Conservation (phyloP, 176 grass and related monocot genomes). For the Avena insularis region DNA sequence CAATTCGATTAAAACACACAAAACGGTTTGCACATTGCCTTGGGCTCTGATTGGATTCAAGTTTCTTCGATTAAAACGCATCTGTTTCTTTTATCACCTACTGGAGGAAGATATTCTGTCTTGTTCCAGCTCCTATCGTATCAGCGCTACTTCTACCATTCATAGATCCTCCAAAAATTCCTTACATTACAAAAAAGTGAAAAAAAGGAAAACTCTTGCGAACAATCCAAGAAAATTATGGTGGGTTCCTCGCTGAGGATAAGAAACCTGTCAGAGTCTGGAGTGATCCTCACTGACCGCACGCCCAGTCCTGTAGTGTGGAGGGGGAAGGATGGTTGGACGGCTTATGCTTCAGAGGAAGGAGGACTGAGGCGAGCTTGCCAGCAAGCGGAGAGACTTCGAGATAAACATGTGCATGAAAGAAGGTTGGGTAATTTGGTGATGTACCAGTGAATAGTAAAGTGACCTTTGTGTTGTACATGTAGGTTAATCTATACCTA, state of each 20-base stretch:
- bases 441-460: too few relatives aligned
- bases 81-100: not conserved
- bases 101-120: not conserved
- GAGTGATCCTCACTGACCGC: not conserved
- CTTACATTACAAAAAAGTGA: not conserved
- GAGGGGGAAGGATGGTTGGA: not conserved
- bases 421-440: too few relatives aligned
- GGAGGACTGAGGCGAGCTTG: not conserved
- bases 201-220: not conserved
- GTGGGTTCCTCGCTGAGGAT: not conserved
- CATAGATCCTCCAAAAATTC: not conserved
- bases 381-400: not conserved
- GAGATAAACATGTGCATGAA: too few relatives aligned
- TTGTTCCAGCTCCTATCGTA: not conserved
- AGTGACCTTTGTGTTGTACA: too few relatives aligned
- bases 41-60: not conserved
- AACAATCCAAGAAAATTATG: not conserved
- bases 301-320: not conserved
- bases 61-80: not conserved
- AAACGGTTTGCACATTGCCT: not conserved
- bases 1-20: not conserved
- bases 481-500: too few relatives aligned
- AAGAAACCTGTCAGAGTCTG: not conserved
- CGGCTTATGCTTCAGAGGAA: not conserved
- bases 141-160: not conserved